phyloP scores from a whole-genome alignment of 2,329 filamentous ascomycete species.

The Neospermospora avenae region DNA sequence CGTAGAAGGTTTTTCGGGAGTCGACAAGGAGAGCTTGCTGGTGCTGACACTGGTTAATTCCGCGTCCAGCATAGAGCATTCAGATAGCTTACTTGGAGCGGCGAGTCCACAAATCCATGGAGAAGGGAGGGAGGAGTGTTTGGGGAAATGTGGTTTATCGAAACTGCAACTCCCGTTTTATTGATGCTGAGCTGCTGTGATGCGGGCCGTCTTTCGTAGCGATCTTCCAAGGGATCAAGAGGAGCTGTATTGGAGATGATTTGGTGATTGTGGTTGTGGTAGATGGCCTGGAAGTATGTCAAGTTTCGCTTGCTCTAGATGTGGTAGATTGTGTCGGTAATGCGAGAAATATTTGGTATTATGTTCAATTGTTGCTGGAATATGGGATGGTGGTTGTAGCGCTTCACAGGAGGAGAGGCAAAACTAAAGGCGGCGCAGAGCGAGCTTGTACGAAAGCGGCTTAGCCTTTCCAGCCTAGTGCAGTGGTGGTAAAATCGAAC shows the following conservation, averaged over 20 bases:
- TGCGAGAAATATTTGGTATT: slow-evolving; percentile 12
- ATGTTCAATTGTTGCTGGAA: slow-evolving; percentile 19
- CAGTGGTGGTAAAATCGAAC: not conserved
- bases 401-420: slow-evolving; percentile 1
- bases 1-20: slow-evolving; percentile 48
- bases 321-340: slow-evolving; percentile 10
- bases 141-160: slow-evolving; percentile 1
- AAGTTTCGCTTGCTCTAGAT: not conserved
- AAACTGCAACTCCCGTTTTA: slow-evolving; percentile 18
- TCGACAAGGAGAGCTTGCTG: slow-evolving; percentile 77
- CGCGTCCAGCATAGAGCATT: slow-evolving; percentile 15
- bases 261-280: slow-evolving; percentile 3
- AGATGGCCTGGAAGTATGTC: not conserved
- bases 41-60: slow-evolving; percentile 30
- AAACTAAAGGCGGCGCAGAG: slow-evolving; percentile 3
- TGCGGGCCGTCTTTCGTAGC: slow-evolving; percentile 17
- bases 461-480: not conserved
- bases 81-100: slow-evolving; percentile 65
- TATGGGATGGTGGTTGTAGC: slow-evolving; percentile 15
- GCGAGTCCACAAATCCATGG: slow-evolving; percentile 64
- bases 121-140: slow-evolving; percentile 17
- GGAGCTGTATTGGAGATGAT: slow-evolving; percentile 8
- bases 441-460: not conserved
- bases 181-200: slow-evolving; percentile 17
- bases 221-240: slow-evolving; percentile 17